Percentiles rank a stretch among this genome's conserved stretches.
phyloP scores from a whole-genome alignment of 768 basidiomycete species.

The Pilatotrama ljubarskyi region DNA sequence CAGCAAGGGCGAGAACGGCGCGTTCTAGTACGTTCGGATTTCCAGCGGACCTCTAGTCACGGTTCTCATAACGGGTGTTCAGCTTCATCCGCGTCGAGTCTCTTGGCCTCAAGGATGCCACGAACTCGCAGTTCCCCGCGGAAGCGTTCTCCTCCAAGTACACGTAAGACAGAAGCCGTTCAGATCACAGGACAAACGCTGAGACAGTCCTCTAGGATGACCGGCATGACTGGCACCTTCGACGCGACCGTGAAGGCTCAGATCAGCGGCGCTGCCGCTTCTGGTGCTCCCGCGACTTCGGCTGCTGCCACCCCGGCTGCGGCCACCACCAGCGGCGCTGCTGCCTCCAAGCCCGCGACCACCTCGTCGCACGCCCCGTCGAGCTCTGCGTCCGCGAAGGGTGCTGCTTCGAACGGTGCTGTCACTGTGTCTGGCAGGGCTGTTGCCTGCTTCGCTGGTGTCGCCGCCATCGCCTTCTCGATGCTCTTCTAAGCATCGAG shows the following conservation, averaged over 20 bases:
- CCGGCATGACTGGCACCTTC: slow-evolving; percentile 74
- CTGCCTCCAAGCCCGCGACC: slow-evolving; percentile 12
- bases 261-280: slow-evolving; percentile 44
- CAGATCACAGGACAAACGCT: not conserved
- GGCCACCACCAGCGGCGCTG: slow-evolving; percentile 12
- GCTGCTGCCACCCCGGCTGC: slow-evolving; percentile 36
- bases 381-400: slow-evolving; percentile 1
- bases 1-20: slow-evolving; percentile 53
- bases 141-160: slow-evolving; percentile 81
- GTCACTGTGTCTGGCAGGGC: slow-evolving; percentile 11
- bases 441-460: slow-evolving; percentile 20
- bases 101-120: slow-evolving; percentile 48
- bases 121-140: slow-evolving; percentile 52
- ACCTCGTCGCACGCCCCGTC: slow-evolving; percentile 16
- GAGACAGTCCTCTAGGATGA: slow-evolving; percentile 43
- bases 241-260: slow-evolving; percentile 52
- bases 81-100: slow-evolving; percentile 85
- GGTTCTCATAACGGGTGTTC: not conserved
- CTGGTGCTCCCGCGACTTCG: slow-evolving; percentile 58
- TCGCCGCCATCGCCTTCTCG: slow-evolving; percentile 19
- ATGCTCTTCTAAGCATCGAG: slow-evolving; percentile 19
- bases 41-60: not conserved
- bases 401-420: slow-evolving; percentile 15
- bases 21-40: slow-evolving; percentile 49
- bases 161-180: slow-evolving; percentile 46